Evolutionary conservation across 2,329 filamentous ascomycete genomes (phyloP), one percentile per base, ranked within the genome.

Genomic region (Talaromyces sp.): DNA sequence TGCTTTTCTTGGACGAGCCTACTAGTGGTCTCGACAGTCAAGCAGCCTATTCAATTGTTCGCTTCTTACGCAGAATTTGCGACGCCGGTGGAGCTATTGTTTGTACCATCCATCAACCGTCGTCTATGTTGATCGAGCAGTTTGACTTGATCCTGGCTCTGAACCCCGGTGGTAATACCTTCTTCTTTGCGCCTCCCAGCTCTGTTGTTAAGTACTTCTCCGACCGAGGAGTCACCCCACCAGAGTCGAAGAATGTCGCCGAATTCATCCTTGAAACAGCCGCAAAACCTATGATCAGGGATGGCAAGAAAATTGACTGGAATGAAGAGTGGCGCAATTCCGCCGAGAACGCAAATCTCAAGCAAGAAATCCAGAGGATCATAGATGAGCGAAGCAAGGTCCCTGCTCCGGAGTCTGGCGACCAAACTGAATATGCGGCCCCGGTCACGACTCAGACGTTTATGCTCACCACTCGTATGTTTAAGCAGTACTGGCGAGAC

Each of bases 91-190:
- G 90, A 69, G 88, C 88, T 7, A 89, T 91, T 64, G 79, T 91
- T 58, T 90, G 88, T 73, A 91, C 88, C 0, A 90, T 91, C 59
- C 88, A 91, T 69, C 88, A 91, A 69, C 88, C 88, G 4, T 88
- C 85, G 2, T 87, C 86, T 1, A 82, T 89, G 63, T 78, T 91
- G 2, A 87, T 90, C 61, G 83, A 90, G 68, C 83, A 90, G 69
- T 91, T 91, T 73, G 88, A 91, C 71, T 89, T 89, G 83, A 85
- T 91, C 18, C 80, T 91, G 1, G 86, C 87, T 1, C 79, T 91
- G 34, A 88, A 89, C 67, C 87, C 83, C 0, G 87, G 86, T 16
- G 88, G 87, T 23, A 88, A 89, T 69, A 87, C 86, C 0, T 89
- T 89, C 73, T 92, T 91, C 74, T 91, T 91, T 62, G 89, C 89